A percentile compares a stretch with the other conserved stretches of the same genome.
Conservation (phyloP, 768 basidiomycete species). For the Lepiota brunneoincarnata region DNA sequence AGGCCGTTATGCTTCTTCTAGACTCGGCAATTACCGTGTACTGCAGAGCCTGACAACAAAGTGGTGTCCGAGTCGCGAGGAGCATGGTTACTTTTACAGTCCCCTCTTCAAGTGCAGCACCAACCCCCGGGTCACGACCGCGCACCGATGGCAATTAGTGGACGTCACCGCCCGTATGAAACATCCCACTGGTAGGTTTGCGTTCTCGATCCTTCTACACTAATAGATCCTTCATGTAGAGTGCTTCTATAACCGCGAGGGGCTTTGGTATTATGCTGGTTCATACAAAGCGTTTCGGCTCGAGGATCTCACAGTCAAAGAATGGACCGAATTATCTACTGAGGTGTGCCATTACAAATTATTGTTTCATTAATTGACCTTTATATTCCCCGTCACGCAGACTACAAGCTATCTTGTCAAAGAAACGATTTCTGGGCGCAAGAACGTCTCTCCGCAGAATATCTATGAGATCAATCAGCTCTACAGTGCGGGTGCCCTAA, state of each 20-base stretch:
- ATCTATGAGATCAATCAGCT: conserved; percentile 72
- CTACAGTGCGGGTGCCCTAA: conserved; percentile 70
- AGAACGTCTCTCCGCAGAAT: conserved; percentile 77
- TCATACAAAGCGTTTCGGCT: conserved; percentile 66
- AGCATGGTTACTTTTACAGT: conserved; percentile 75
- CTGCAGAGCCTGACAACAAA: conserved; percentile 65
- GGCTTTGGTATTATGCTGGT: conserved; percentile 85
- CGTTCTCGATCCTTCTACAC: neutral
- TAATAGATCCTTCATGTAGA: conserved; percentile 36
- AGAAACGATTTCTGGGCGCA: conserved; percentile 68
- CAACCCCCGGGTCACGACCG: conserved; percentile 72
- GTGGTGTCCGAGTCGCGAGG: conserved; percentile 82
- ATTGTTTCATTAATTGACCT: conserved; percentile 3
- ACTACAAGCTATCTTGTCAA: conserved; percentile 64
- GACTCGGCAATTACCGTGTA: conserved; percentile 65
- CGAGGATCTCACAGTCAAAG: conserved; percentile 60
- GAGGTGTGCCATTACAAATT: conserved; percentile 44
- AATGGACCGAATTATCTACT: conserved; percentile 63
- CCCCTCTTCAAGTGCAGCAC: conserved; percentile 78
- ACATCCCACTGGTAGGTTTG: conserved; percentile 55
- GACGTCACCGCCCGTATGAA: conserved; percentile 60
- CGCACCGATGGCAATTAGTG: conserved; percentile 70
- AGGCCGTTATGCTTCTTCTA: conserved; percentile 22
- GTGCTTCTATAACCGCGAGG: conserved; percentile 80
- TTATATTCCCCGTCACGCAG: conserved; percentile 31